Conservation (phyloP, 176 grass and related monocot genomes). For the Alloteropsis semialata region DNA sequence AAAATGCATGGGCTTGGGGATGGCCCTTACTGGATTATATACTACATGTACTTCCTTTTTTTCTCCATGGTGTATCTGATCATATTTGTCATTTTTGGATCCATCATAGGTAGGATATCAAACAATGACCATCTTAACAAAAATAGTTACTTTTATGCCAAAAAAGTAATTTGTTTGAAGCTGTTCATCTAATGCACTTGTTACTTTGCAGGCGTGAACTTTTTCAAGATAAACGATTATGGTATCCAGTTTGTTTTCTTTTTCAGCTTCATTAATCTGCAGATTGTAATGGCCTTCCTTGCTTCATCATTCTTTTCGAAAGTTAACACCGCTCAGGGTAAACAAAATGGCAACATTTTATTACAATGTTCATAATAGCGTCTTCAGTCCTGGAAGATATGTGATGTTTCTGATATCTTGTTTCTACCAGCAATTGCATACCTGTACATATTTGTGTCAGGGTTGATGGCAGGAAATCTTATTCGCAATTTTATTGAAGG, state of each 20-base stretch:
- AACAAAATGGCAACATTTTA: conserved; percentile 11
- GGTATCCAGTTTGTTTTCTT: conserved; percentile 89
- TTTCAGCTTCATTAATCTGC: conserved; percentile 88
- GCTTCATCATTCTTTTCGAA: conserved; percentile 67
- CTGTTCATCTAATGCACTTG: conserved; percentile 8
- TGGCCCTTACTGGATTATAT: conserved; percentile 92
- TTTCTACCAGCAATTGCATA: conserved; percentile 73
- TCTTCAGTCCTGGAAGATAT: conserved; percentile 20
- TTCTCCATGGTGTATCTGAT: conserved; percentile 72
- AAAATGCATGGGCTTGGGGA: conserved; percentile 95
- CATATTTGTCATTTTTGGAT: conserved; percentile 82
- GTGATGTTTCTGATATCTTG: conserved; percentile 28
- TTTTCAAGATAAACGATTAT: conserved; percentile 82
- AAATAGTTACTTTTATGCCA: too few species aligned
- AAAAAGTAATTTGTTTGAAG: neutral
- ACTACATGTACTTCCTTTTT: conserved; percentile 79
- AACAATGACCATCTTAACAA: neutral
- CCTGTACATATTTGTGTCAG: conserved; percentile 81
- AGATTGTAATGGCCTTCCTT: conserved; percentile 85
- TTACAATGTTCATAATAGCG: neutral
- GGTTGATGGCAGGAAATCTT: conserved; percentile 68
- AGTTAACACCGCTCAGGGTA: conserved; percentile 86
- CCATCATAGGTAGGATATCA: conserved; percentile 62
- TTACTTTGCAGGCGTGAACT: conserved; percentile 73
- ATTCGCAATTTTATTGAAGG: conserved; percentile 79